These are phyloP conservation scores for Suillus americanus DNA, from an alignment of 768 basidiomycete species.

Conservation along the genomic window DNA sequence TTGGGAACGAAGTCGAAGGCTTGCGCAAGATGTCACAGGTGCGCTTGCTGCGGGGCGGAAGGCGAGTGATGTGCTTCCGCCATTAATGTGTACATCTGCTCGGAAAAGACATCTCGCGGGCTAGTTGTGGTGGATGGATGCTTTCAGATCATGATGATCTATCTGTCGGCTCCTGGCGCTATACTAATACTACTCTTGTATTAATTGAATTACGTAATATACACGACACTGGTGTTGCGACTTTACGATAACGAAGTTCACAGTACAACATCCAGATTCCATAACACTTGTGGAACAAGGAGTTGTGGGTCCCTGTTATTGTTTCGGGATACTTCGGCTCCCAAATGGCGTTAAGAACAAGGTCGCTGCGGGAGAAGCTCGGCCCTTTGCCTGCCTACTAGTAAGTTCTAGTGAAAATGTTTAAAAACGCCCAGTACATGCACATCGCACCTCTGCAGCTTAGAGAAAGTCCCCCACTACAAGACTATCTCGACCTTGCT, in stretches of 20 bases:
- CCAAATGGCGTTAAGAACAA: neutral
- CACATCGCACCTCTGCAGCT: neutral
- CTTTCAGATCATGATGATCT: neutral
- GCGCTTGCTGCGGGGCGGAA: conserved; percentile 19
- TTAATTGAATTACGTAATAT: neutral
- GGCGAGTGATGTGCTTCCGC: conserved; percentile 26
- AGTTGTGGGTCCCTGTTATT: neutral
- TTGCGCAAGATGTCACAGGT: conserved; percentile 24
- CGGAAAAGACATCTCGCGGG: neutral
- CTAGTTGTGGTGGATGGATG: neutral
- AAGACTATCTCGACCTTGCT: neutral
- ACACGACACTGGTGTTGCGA: too few species aligned
- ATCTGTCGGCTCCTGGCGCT: neutral
- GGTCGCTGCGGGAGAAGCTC: neutral
- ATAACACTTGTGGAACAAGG: neutral
- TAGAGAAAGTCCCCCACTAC: neutral
- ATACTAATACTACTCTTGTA: neutral
- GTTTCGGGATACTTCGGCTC: neutral
- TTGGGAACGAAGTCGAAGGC: conserved; percentile 26
- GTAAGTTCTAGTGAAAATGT: neutral
- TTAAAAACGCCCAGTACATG: neutral
- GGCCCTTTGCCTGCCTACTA: neutral
- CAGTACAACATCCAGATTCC: too few species aligned
- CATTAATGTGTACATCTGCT: conserved; percentile 17
- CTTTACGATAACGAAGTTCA: too few species aligned